Percentiles rank a stretch among this genome's conserved stretches.
Evolutionary conservation across 1,284 basidiomycete genomes (phyloP).

Genomic region (Heterobasidion irregulare): DNA sequence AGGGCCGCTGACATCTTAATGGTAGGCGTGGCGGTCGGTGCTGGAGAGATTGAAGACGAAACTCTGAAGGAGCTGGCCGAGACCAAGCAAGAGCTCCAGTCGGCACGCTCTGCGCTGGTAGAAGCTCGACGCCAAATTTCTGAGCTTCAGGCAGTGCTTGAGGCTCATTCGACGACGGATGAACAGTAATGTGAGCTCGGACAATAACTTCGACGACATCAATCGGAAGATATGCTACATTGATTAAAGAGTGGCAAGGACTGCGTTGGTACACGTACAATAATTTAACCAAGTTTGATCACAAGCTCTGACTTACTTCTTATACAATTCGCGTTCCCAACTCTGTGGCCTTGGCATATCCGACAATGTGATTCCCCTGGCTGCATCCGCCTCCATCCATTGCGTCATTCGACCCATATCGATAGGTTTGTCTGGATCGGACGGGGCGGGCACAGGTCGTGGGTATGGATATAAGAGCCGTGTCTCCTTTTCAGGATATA

Average conservation of each 20-base stretch:
- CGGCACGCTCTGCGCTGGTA: slow-evolving; percentile 22
- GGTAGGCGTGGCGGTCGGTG: slow-evolving; percentile 64
- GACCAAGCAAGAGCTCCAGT: slow-evolving; percentile 37
- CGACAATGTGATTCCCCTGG: not conserved
- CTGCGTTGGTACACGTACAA: too few species aligned
- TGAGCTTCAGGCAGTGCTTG: slow-evolving; percentile 19
- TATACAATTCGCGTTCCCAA: not conserved
- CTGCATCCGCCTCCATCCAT: slow-evolving; percentile 41
- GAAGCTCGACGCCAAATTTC: slow-evolving; percentile 18
- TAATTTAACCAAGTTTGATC: too few species aligned
- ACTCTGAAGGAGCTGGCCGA: slow-evolving; percentile 36
- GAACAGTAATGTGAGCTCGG: not conserved
- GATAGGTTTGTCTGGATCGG: slow-evolving; percentile 48
- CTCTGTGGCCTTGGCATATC: not conserved
- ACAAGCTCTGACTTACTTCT: not conserved
- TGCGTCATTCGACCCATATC: slow-evolving; percentile 38
- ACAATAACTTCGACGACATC: slow-evolving; percentile 3
- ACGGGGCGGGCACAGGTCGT: slow-evolving; percentile 30
- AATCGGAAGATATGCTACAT: too few species aligned
- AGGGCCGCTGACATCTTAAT: not conserved
- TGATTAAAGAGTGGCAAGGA: too few species aligned
- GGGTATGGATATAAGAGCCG: slow-evolving; percentile 14
- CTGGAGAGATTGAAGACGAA: slow-evolving; percentile 59
- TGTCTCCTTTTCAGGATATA: not conserved
- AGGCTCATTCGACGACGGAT: not conserved